Evolutionary conservation across 129 eudicot species (phyloP).

Genomic region (Deinandra increscens): DNA sequence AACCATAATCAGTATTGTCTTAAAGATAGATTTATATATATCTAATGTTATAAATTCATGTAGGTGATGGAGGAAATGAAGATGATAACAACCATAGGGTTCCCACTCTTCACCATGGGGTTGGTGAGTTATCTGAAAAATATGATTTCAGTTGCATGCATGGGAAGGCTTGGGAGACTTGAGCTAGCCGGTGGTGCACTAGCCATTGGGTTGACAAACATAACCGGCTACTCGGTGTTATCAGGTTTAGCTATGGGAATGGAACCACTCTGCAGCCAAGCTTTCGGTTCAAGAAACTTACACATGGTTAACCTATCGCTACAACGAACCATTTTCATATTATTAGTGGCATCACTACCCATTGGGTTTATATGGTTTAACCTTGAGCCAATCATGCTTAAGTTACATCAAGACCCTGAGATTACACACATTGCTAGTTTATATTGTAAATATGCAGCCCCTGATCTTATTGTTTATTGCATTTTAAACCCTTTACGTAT

Average conservation of each 20-base stretch:
- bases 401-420: slow-evolving; percentile 68
- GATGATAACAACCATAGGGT: slow-evolving; percentile 58
- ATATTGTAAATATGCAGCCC: slow-evolving; percentile 71
- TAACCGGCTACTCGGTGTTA: slow-evolving; percentile 90
- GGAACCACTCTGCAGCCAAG: slow-evolving; percentile 99
- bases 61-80: slow-evolving; percentile 84
- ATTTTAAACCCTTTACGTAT: slow-evolving; percentile 86
- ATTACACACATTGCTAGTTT: slow-evolving; percentile 67
- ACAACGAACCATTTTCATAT: slow-evolving; percentile 63
- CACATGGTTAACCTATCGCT: slow-evolving; percentile 52
- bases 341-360: slow-evolving; percentile 66
- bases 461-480: slow-evolving; percentile 88
- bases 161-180: slow-evolving; percentile 94
- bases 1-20: slow-evolving; percentile 11
- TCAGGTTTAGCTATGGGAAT: slow-evolving; percentile 94
- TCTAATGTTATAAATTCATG: slow-evolving; percentile 12
- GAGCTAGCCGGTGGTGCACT: slow-evolving; percentile 98
- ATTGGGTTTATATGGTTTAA: slow-evolving; percentile 77
- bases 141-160: slow-evolving; percentile 90
- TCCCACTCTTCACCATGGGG: slow-evolving; percentile 81
- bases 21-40: background rate
- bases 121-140: slow-evolving; percentile 68
- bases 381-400: slow-evolving; percentile 80
- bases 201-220: slow-evolving; percentile 95
- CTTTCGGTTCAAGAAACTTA: slow-evolving; percentile 78